Conservation (phyloP, 2,329 filamentous ascomycete genomes). For the Arthroderma sp. region DNA sequence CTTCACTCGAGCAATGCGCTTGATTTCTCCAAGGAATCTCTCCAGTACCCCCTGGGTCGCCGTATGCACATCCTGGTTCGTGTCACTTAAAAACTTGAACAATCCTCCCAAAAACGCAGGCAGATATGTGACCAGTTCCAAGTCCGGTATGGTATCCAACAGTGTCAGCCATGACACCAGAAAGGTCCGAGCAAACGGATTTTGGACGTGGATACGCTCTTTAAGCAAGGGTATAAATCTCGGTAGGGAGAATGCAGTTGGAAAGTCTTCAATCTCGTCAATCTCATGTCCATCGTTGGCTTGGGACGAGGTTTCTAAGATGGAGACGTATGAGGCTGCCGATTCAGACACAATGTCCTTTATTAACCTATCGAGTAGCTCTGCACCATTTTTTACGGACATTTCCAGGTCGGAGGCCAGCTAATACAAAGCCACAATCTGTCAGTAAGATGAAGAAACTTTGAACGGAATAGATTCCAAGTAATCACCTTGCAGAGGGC, state of each 20-base stretch:
- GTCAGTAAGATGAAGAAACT: slow-evolving; percentile 10
- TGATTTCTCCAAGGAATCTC: slow-evolving; percentile 84
- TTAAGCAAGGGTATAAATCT: slow-evolving; percentile 87
- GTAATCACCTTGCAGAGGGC: slow-evolving; percentile 74
- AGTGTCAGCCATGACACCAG: slow-evolving; percentile 92
- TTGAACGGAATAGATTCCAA: background rate
- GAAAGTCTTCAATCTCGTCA: slow-evolving; percentile 37
- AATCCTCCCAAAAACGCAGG: slow-evolving; percentile 84
- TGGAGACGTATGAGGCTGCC: slow-evolving; percentile 83
- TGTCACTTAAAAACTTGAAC: slow-evolving; percentile 82
- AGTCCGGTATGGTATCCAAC: slow-evolving; percentile 87
- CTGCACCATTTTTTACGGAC: slow-evolving; percentile 95
- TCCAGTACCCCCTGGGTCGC: slow-evolving; percentile 81
- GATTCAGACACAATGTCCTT: slow-evolving; percentile 96
- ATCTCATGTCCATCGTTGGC: slow-evolving; percentile 34
- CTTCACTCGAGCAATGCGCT: slow-evolving; percentile 83
- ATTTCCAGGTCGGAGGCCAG: slow-evolving; percentile 90
- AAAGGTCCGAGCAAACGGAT: slow-evolving; percentile 89
- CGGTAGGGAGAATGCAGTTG: slow-evolving; percentile 81
- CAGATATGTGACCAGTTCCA: slow-evolving; percentile 84
- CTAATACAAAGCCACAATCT: slow-evolving; percentile 32
- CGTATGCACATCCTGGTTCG: slow-evolving; percentile 86
- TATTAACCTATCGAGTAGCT: slow-evolving; percentile 83
- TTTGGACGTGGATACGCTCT: slow-evolving; percentile 86
- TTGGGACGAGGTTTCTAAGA: slow-evolving; percentile 54